Base-by-base conservation (phyloP, 129 eudicot genomes). In the Solidago caesia region DNA sequence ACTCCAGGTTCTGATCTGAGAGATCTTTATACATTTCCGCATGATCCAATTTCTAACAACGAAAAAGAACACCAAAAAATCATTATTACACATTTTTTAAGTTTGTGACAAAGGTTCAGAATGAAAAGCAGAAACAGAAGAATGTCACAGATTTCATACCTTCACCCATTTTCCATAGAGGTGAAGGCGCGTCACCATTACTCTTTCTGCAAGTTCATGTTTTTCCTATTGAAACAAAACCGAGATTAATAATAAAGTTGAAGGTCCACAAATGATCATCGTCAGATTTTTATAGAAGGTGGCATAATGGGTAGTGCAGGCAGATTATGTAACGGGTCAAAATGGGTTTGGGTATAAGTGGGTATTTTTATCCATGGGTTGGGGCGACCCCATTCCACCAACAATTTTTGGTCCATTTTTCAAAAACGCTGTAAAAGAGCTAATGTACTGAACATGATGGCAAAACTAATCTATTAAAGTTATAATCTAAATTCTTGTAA, bases 191-290 rank as follows among this genome's bases (percentile, higher is more conserved):
- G 96, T 90, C 77, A 82, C 86, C 98, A 86, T 92, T 56, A 92
- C 90, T 83, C 92, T 90, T 81, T 88, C 96, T 0, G 98, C 98
- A 60, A 92, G 98, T n/a, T 90, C 91, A 13, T 83, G 96, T 57
- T 84, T 82, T 76, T 90, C 96, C 98, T 92, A 81, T 29, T 5
- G 11, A 33, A 67, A 47, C 62, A 56, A 68, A 82, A 58, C n/a
- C 8, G 14, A 58, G n/a, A 10, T 67, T 47, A 44, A 26, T 64
- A 64, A 45, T 52, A 63, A 27, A 10, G 58, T 44, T 25, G 8
- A 72, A 44, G 39, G 43, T 25, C 55, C n/a, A 4, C 1, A 9
- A 42, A 65, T 42, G 43, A 16, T 52, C 1, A 4, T 75, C 12
- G 4, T 52, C 5, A 44, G 21, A 39, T 16, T 43, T 75, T 57